Conservation (phyloP, 2,329 filamentous ascomycete species). For the Aspergillus tubingensis region DNA sequence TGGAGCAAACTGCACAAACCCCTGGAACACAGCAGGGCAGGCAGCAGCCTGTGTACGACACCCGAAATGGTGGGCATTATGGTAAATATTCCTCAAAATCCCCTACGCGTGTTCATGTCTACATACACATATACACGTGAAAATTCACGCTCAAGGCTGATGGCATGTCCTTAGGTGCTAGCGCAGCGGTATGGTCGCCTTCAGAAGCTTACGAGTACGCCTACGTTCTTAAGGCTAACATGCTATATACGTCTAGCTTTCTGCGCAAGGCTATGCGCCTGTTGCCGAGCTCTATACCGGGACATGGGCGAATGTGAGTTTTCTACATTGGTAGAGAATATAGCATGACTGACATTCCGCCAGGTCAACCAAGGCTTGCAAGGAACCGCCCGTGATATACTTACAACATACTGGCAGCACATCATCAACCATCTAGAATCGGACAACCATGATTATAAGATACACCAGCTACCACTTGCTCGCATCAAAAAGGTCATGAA, state of each 20-base stretch:
- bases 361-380: constrained; percentile 94
- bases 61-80: constrained; percentile 73
- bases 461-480: constrained; percentile 94
- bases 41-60: constrained; percentile 69
- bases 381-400: constrained; percentile 91
- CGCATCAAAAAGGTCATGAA: constrained; percentile 99
- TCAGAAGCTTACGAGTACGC: background rate
- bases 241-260: constrained; percentile 61
- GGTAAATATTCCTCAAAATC: constrained; percentile 52
- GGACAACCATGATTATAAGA: constrained; percentile 96
- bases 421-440: constrained; percentile 93
- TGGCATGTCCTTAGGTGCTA: constrained; percentile 57
- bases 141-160: background rate
- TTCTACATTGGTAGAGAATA: background rate
- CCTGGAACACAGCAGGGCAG: constrained; percentile 62
- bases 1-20: constrained; percentile 59
- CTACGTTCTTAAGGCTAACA: constrained; percentile 15
- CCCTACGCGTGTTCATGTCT: background rate
- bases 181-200: constrained; percentile 61
- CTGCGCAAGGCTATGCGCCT: constrained; percentile 84
- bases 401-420: constrained; percentile 99
- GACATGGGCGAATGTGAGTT: constrained; percentile 86
- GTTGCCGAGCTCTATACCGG: constrained; percentile 87
- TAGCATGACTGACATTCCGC: constrained; percentile 25
- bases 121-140: background rate